Conservation (phyloP, 192 early-diverging fungal species). For the Backusella psychrophila region DNA sequence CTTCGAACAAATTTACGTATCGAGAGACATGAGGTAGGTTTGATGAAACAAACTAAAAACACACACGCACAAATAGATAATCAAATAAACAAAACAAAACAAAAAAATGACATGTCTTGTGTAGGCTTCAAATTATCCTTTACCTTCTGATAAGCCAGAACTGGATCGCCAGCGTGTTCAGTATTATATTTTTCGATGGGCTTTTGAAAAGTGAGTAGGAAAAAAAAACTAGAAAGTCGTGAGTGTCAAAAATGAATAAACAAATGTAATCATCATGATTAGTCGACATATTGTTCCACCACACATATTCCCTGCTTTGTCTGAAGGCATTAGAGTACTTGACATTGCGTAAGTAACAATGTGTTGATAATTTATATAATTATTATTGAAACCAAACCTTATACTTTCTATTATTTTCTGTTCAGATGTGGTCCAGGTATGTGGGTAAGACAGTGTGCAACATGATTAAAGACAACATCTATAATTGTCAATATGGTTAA, state of each 20-base stretch:
- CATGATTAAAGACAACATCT: background rate
- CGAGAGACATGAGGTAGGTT: background rate
- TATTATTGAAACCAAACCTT: background rate
- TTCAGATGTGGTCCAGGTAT: constrained; percentile 25
- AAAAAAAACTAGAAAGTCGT: background rate
- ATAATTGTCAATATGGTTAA: background rate
- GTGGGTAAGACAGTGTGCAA: constrained; percentile 13
- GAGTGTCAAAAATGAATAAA: background rate
- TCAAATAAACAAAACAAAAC: background rate
- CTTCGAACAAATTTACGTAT: background rate
- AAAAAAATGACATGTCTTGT: background rate
- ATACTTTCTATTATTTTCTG: background rate
- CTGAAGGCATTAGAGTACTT: constrained; percentile 16
- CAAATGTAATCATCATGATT: background rate
- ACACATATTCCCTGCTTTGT: constrained; percentile 4
- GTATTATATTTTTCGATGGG: constrained; percentile 31
- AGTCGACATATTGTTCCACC: constrained; percentile 13
- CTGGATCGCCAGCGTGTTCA: constrained; percentile 24
- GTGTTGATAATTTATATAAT: background rate
- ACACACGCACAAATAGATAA: background rate
- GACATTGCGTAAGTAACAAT: constrained; percentile 20
- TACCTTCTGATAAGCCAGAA: constrained; percentile 29
- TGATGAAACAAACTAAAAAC: background rate
- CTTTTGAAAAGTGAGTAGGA: constrained; percentile 26
- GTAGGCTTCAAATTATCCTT: background rate